Evolutionary conservation across 768 basidiomycete species (phyloP).

Genomic region (Leccinum broughii): DNA sequence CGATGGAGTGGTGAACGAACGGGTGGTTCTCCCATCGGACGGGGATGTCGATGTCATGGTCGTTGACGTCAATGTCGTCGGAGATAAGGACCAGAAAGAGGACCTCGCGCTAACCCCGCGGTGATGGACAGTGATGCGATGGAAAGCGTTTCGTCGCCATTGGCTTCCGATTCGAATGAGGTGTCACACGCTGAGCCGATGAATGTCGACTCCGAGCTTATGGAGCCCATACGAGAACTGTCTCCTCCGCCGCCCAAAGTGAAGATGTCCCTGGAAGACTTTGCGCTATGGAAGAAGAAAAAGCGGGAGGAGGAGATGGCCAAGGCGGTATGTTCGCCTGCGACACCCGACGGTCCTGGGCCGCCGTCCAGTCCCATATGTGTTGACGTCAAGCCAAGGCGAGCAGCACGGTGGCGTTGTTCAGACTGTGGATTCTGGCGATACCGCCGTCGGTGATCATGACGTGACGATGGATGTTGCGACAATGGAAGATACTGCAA

Average conservation of each 20-base stretch:
- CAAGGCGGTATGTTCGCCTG: conserved; percentile 27
- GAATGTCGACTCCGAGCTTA: neutral
- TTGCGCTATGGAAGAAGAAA: conserved; percentile 54
- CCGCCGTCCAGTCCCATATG: conserved; percentile 21
- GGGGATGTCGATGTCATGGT: conserved; percentile 28
- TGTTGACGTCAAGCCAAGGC: conserved; percentile 12
- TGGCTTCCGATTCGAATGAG: conserved; percentile 4
- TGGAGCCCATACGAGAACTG: conserved; percentile 12
- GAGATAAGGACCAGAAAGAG: conserved; percentile 1
- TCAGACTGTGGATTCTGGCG: neutral
- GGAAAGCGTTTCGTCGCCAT: conserved; percentile 2
- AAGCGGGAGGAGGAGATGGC: conserved; percentile 47
- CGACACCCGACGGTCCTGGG: conserved; percentile 11
- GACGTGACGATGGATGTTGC: conserved; percentile 15
- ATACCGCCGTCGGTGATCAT: conserved; percentile 1
- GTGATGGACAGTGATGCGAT: neutral
- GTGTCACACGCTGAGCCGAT: conserved; percentile 12
- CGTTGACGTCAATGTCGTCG: conserved; percentile 15
- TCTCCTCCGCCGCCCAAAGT: conserved; percentile 47
- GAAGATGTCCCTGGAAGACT: conserved; percentile 57
- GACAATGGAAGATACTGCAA: conserved; percentile 1
- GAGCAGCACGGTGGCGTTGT: neutral
- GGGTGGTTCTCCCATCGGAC: neutral
- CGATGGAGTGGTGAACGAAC: neutral
- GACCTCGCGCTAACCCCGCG: neutral